Conservation (phyloP, 164 flowering plant genomes). For the Sedum album region DNA sequence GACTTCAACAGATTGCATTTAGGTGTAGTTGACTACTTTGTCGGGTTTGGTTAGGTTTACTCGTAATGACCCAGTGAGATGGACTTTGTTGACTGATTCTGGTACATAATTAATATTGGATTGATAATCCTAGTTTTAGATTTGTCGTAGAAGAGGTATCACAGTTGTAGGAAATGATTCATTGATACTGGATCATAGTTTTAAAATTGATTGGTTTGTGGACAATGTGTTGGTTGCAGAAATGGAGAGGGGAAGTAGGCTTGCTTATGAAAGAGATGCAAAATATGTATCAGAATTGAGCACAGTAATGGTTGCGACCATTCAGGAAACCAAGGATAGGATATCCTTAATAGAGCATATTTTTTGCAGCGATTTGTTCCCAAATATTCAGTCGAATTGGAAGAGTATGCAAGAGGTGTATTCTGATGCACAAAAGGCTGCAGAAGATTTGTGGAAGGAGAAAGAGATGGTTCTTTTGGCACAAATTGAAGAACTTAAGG, state of each 20-base stretch:
- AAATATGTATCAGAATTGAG: slow-evolving; percentile 55
- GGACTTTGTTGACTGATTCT: neutral
- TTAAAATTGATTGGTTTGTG: neutral
- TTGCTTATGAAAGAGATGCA: slow-evolving; percentile 27
- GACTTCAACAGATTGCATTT: too few species aligned
- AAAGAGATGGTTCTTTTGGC: slow-evolving; percentile 38
- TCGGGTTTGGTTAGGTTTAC: too few species aligned
- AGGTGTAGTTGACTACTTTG: too few species aligned
- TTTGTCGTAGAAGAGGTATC: too few species aligned
- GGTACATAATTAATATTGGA: too few species aligned
- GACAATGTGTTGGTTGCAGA: neutral
- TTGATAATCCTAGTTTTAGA: too few species aligned
- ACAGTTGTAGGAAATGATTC: too few species aligned
- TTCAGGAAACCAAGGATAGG: slow-evolving; percentile 83
- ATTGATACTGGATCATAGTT: too few species aligned
- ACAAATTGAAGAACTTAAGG: slow-evolving; percentile 38
- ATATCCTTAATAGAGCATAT: slow-evolving; percentile 74
- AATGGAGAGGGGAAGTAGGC: slow-evolving; percentile 25
- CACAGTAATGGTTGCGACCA: slow-evolving; percentile 71
- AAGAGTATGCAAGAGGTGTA: slow-evolving; percentile 34
- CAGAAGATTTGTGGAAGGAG: slow-evolving; percentile 48
- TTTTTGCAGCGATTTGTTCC: slow-evolving; percentile 71
- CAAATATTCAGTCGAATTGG: slow-evolving; percentile 44
- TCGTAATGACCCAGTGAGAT: too few species aligned
- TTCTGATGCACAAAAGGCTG: slow-evolving; percentile 39